Conservation (phyloP, 305 asterid genomes). For the Fraxinus dipetala region DNA sequence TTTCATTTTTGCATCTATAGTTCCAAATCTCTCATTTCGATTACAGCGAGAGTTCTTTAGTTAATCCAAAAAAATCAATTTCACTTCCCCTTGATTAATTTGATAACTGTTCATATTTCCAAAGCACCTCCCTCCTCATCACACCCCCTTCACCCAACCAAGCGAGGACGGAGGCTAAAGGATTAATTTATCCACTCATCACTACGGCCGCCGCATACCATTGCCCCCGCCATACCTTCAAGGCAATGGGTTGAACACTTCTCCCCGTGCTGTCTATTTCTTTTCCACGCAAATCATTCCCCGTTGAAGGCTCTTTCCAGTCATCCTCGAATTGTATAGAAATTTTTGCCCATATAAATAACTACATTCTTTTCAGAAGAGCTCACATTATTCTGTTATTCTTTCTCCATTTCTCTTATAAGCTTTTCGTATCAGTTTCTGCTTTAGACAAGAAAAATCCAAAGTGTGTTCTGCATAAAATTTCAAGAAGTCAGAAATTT, state of each 20-base stretch:
- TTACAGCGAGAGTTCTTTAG: neutral
- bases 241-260: neutral
- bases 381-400: slow-evolving; percentile 6
- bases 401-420: slow-evolving; percentile 20
- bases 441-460: neutral
- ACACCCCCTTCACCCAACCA: too few species aligned
- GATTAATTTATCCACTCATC: too few species aligned
- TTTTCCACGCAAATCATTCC: neutral
- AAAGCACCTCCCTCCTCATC: too few species aligned
- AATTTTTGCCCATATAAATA: neutral
- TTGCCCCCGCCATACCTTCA: too few species aligned
- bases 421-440: neutral
- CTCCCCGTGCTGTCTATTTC: slow-evolving; percentile 1
- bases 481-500: neutral
- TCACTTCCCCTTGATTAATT: too few species aligned
- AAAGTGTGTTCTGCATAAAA: slow-evolving; percentile 15
- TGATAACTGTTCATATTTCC: too few species aligned
- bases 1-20: too few species aligned
- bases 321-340: slow-evolving; percentile 4
- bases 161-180: too few species aligned
- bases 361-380: neutral
- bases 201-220: too few species aligned
- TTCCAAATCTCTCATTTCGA: too few species aligned
- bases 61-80: too few species aligned
- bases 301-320: slow-evolving; percentile 29